Evolutionary conservation across 2,329 filamentous ascomycete species (phyloP).

Genomic region (Penicillium sp.): DNA sequence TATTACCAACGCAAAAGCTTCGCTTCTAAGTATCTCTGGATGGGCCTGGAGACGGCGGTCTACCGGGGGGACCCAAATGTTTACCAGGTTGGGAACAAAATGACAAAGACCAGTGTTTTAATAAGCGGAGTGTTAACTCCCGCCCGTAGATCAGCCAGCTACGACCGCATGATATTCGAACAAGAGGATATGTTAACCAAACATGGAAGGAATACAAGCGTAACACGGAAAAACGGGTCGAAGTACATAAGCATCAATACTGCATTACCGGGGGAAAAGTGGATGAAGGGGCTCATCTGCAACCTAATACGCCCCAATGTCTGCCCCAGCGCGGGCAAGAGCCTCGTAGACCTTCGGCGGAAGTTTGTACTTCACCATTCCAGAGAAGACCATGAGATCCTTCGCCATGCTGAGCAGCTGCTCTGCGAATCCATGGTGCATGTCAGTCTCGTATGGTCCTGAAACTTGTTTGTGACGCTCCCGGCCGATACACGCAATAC

Average conservation of each 20-base stretch:
- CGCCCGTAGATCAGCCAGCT: no score
- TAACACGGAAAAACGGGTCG: background rate
- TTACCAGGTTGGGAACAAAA: no score
- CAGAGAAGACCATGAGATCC: slow-evolving; percentile 91
- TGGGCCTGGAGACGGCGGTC: no score
- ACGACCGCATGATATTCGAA: background rate
- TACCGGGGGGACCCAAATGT: no score
- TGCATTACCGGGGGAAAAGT: background rate
- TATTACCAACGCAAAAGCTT: background rate
- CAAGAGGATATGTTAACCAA: background rate
- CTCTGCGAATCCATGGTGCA: slow-evolving; percentile 56
- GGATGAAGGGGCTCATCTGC: background rate
- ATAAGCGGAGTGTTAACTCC: no score
- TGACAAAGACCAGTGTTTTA: no score
- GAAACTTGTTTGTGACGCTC: slow-evolving; percentile 70
- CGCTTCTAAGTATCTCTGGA: no score
- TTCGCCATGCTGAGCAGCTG: slow-evolving; percentile 76
- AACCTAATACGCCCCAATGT: slow-evolving; percentile 49
- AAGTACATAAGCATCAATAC: background rate
- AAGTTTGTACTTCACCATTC: slow-evolving; percentile 86
- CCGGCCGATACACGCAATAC: slow-evolving; percentile 77
- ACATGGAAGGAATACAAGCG: background rate
- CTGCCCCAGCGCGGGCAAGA: slow-evolving; percentile 75
- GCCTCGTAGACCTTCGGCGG: slow-evolving; percentile 85
- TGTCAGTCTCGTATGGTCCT: slow-evolving; percentile 65